A percentile compares a stretch with the other conserved stretches of the same genome.
These are phyloP conservation scores for Talaromyces sp. DNA, from an alignment of 2,329 filamentous ascomycete genomes.

Conservation along the genomic window DNA sequence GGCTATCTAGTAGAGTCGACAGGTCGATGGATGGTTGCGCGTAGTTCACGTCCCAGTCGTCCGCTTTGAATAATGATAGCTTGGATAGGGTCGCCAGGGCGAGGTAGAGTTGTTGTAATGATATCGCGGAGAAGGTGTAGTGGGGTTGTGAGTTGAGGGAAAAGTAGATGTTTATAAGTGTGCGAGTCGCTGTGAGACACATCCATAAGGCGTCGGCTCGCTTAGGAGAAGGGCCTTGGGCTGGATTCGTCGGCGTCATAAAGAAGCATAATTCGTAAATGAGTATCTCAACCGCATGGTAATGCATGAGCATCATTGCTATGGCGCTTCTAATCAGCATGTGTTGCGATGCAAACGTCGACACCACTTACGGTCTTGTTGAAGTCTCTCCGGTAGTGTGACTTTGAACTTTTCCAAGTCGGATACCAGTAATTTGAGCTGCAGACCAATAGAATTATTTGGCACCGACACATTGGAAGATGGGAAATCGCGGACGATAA, in stretches of 20 bases:
- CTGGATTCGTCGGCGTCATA: conserved; percentile 5
- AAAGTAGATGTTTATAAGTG: conserved; percentile 7
- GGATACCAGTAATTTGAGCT: conserved; percentile 11
- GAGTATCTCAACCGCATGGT: conserved; percentile 10
- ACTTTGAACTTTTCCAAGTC: conserved; percentile 10
- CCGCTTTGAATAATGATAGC: conserved; percentile 8
- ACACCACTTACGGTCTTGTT: conserved; percentile 12
- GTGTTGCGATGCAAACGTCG: not conserved
- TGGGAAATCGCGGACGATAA: conserved; percentile 5
- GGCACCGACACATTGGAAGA: conserved; percentile 4
- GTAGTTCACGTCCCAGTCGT: conserved; percentile 13
- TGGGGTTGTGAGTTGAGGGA: conserved; percentile 2
- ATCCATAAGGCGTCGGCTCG: conserved; percentile 10
- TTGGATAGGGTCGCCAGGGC: conserved; percentile 7
- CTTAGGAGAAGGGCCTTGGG: not conserved
- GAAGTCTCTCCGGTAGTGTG: conserved; percentile 7
- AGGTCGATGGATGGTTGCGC: conserved; percentile 9
- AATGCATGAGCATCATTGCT: conserved; percentile 12
- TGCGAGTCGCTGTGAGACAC: conserved; percentile 12
- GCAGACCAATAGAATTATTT: conserved; percentile 1
- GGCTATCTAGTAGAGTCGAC: conserved; percentile 4
- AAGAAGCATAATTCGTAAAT: conserved; percentile 11
- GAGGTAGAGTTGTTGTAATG: conserved; percentile 11
- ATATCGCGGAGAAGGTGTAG: conserved; percentile 7
- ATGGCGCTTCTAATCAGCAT: not conserved